These are phyloP conservation scores for Paraphaeosphaeria minitans DNA, from an alignment of 2,329 filamentous ascomycete species.

Conservation along the genomic window DNA sequence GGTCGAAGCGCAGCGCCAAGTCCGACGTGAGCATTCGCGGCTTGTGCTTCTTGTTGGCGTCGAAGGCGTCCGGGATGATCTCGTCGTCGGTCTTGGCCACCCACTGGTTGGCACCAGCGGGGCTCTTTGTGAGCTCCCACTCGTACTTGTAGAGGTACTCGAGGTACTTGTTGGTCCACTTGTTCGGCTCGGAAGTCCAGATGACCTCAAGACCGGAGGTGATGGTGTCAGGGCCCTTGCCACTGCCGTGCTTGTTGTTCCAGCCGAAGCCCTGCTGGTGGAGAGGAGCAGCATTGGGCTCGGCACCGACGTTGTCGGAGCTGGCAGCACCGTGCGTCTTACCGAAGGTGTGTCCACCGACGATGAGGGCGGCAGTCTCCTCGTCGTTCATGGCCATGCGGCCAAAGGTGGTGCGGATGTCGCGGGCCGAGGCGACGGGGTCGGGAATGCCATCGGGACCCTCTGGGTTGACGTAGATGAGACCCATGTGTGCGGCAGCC, in stretches of 20 bases:
- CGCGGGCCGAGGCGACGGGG: constrained; percentile 68
- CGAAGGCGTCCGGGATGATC: constrained; percentile 74
- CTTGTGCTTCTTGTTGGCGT: constrained; percentile 71
- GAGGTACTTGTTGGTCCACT: constrained; percentile 77
- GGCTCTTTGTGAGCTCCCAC: constrained; percentile 77
- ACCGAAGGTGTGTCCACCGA: constrained; percentile 78
- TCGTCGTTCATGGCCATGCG: constrained; percentile 86
- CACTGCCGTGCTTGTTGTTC: constrained; percentile 66
- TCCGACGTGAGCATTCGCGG: constrained; percentile 81
- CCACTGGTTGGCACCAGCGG: constrained; percentile 78
- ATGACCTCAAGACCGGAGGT: constrained; percentile 79
- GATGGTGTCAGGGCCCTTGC: constrained; percentile 74
- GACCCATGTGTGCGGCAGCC: constrained; percentile 72
- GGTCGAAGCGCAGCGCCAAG: constrained; percentile 72
- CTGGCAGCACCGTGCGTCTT: constrained; percentile 79
- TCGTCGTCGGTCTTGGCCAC: constrained; percentile 70
- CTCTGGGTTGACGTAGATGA: constrained; percentile 84
- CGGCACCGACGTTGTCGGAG: constrained; percentile 66
- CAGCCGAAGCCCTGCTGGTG: constrained; percentile 75
- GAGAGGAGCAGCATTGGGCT: constrained; percentile 68
- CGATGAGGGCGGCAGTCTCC: constrained; percentile 80
- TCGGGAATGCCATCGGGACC: constrained; percentile 74
- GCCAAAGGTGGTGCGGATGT: constrained; percentile 75
- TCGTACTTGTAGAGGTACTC: constrained; percentile 79
- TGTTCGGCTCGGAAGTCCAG: constrained; percentile 76